Conservation (phyloP, 345 rosid species). For the Nephelium lappaceum region DNA sequence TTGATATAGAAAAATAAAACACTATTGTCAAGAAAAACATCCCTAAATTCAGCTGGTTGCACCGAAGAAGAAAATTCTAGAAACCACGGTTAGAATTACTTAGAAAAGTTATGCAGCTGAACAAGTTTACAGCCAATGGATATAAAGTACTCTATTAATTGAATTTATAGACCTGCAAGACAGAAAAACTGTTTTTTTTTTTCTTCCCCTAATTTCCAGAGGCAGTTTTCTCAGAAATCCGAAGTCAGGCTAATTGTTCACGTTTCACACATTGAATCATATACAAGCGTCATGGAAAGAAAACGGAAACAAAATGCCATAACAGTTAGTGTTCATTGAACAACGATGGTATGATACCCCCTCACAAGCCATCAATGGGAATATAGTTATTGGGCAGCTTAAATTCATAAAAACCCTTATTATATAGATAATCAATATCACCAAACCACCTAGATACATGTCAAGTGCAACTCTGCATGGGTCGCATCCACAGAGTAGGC, state of each 20-base stretch:
- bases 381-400: background rate
- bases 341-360: background rate
- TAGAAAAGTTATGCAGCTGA: background rate
- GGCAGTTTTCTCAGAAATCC: background rate
- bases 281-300: background rate
- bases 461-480: background rate
- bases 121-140: conserved; percentile 6
- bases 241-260: background rate
- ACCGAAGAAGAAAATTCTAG: background rate
- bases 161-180: background rate
- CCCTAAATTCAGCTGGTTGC: background rate
- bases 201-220: background rate
- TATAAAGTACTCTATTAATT: background rate
- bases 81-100: background rate
- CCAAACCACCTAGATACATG: background rate
- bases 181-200: background rate
- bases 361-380: background rate
- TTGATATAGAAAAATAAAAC: background rate
- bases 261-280: background rate
- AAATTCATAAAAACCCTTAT: background rate
- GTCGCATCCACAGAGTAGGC: background rate
- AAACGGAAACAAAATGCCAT: background rate
- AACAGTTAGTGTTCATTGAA: background rate
- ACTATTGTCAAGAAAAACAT: background rate
- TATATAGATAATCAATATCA: background rate